Base-by-base conservation (phyloP, 805 yeast genomes). In the Kregervanrija delftensis region DNA sequence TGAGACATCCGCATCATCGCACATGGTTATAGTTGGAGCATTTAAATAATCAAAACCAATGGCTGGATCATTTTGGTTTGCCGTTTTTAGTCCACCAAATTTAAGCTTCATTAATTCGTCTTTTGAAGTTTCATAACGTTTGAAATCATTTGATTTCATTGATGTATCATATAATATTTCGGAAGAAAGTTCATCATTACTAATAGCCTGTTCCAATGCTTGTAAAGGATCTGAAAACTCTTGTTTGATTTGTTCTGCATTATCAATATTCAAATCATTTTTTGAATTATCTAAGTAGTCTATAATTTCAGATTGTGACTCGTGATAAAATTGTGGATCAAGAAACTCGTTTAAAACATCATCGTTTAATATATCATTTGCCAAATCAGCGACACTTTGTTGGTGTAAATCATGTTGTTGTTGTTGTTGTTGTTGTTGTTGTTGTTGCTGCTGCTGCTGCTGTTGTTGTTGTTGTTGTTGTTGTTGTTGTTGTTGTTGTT, bases 61-160 rank as follows among this genome's bases (percentile, higher is more conserved):
- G 68, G 74, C 43, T 8, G 71, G 66, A 41, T 65, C 61, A 45
- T 40, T 42, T 42, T 8, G 45, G 40, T 14, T 11, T 30, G 31
- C 17, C 33, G 33, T 28, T 40, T 33, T 37, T 15, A 22, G 11
- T 11, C 54, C 68, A 35, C 84, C 85, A 56, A 79, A 79, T 49
- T 75, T 74, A 45, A 79, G 61, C 43, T 72, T 72, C 52, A 77
- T 64, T 13, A 79, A 57, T 54, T 73, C 77, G 35, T 69, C 69
- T 48, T 82, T 66, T 14, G 79, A 69, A 8, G 54, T 52, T 22
- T 74, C 77, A 52, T 68, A 75, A 30, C 45, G 35, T 37, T 55
- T 55, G 39, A 61, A 53, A 40, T 64, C 67, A 30, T 53, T 58
- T 4, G 54, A 35, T n/a, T 42, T 39, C 34, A 12, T 39, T 14